Conservation (phyloP, 306 rosid species). For the Luffa aegyptiaca region DNA sequence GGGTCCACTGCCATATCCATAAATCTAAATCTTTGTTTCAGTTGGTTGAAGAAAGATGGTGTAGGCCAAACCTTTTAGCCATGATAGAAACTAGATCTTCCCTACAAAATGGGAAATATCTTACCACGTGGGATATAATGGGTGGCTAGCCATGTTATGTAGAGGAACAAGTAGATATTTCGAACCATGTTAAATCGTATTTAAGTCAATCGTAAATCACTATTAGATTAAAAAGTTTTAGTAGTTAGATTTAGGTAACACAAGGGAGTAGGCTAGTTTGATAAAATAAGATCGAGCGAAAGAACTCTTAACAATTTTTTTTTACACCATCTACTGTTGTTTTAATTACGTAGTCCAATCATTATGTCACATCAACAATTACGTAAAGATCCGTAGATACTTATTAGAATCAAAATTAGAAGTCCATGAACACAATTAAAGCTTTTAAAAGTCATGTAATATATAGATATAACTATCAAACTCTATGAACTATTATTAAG, state of each 20-base stretch:
- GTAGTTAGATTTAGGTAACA: background rate
- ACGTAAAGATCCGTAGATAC: too few species aligned
- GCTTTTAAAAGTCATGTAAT: too few species aligned
- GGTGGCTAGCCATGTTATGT: background rate
- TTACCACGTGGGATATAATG: background rate
- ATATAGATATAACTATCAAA: background rate
- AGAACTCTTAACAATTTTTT: too few species aligned
- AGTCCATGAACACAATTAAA: too few species aligned
- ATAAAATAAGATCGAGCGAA: too few species aligned
- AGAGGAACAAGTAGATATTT: background rate
- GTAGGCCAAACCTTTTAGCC: slow-evolving; percentile 34
- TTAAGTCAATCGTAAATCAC: background rate
- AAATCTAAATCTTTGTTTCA: slow-evolving; percentile 32
- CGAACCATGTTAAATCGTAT: background rate
- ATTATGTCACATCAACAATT: too few species aligned
- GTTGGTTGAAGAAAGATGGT: slow-evolving; percentile 47
- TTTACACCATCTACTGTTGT: too few species aligned
- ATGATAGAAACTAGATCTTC: background rate
- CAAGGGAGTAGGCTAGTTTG: too few species aligned
- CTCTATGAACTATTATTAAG: background rate
- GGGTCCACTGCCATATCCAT: slow-evolving; percentile 23
- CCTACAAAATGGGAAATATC: background rate
- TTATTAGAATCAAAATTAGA: too few species aligned
- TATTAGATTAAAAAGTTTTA: too few species aligned
- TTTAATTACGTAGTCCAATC: background rate